These are phyloP conservation scores for Podochytrium sp. DNA, from an alignment of 192 early-diverging fungal species.

Conservation along the genomic window DNA sequence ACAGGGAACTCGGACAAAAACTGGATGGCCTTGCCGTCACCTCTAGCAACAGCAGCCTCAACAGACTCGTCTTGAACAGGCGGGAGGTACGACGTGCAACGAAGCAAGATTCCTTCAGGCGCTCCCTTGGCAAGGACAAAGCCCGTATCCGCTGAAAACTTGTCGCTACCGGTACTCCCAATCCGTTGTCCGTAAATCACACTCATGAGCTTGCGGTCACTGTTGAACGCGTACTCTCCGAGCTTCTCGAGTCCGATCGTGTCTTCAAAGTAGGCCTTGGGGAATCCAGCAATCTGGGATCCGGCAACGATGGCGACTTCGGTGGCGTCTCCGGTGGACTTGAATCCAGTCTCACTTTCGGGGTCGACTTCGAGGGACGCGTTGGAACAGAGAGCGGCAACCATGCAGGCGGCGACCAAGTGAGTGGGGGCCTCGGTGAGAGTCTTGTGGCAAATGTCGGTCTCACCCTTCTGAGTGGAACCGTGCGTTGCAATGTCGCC, in stretches of 20 bases:
- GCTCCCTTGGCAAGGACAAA: slow-evolving; percentile 89
- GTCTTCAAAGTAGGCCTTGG: slow-evolving; percentile 62
- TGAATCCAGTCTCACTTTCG: slow-evolving; percentile 65
- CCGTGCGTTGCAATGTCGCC: background rate
- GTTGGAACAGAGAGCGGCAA: slow-evolving; percentile 87
- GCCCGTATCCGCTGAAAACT: slow-evolving; percentile 35
- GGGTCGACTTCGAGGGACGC: slow-evolving; percentile 65
- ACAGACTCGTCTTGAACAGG: slow-evolving; percentile 27
- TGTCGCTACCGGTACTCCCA: slow-evolving; percentile 12
- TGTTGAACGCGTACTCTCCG: slow-evolving; percentile 87
- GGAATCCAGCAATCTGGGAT: slow-evolving; percentile 79
- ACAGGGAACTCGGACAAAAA: slow-evolving; percentile 31
- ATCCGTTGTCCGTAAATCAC: slow-evolving; percentile 64
- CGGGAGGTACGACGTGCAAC: slow-evolving; percentile 67
- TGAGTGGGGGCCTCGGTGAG: slow-evolving; percentile 42
- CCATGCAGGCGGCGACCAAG: slow-evolving; percentile 69
- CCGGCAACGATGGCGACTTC: slow-evolving; percentile 91
- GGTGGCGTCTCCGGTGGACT: slow-evolving; percentile 82
- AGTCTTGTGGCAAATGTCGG: background rate
- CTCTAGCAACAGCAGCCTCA: slow-evolving; percentile 11
- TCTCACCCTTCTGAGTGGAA: background rate
- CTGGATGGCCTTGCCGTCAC: slow-evolving; percentile 35
- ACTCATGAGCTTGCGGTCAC: slow-evolving; percentile 96
- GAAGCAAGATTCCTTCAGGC: slow-evolving; percentile 82
- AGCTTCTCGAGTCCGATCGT: slow-evolving; percentile 66